Evolutionary conservation across 2,329 filamentous ascomycete genomes (phyloP).

Genomic region (Chaetomium strumarium): DNA sequence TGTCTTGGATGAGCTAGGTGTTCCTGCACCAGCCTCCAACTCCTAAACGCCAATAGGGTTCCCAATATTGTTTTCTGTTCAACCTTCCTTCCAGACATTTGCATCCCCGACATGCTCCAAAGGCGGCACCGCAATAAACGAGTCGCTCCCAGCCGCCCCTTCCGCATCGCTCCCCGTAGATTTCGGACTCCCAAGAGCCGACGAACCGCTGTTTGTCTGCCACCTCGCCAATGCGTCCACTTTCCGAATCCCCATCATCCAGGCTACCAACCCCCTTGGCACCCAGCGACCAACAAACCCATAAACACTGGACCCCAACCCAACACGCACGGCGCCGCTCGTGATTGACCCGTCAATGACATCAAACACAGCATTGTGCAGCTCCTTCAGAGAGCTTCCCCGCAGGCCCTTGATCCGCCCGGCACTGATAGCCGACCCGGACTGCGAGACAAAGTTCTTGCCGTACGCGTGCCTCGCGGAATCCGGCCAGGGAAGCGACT

Average conservation of each 20-base stretch:
- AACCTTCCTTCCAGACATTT: conserved; percentile 43
- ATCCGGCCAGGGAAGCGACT: conserved; percentile 60
- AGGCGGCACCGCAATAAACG: conserved; percentile 45
- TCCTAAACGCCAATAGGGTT: not conserved
- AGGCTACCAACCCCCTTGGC: conserved; percentile 71
- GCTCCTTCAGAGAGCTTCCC: conserved; percentile 67
- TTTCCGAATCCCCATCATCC: conserved; percentile 80
- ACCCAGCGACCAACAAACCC: conserved; percentile 77
- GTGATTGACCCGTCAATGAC: conserved; percentile 65
- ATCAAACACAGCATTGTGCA: conserved; percentile 88
- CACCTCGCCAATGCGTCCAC: conserved; percentile 53
- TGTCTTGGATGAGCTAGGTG: conserved; percentile 6
- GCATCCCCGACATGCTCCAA: conserved; percentile 36
- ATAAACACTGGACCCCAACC: conserved; percentile 78
- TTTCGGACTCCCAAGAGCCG: conserved; percentile 22
- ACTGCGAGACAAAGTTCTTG: conserved; percentile 54
- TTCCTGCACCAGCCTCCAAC: conserved; percentile 9
- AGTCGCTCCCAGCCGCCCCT: conserved; percentile 33
- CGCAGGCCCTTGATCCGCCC: conserved; percentile 53
- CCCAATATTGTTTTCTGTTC: not conserved
- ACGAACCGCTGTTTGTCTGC: conserved; percentile 34
- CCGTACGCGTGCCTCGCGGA: conserved; percentile 55
- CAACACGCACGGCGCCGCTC: conserved; percentile 65
- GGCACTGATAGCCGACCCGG: conserved; percentile 49
- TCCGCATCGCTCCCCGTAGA: conserved; percentile 27